These are phyloP conservation scores for Candida sp. DNA, from an alignment of 1,139 yeast genomes.

Conservation along the genomic window DNA sequence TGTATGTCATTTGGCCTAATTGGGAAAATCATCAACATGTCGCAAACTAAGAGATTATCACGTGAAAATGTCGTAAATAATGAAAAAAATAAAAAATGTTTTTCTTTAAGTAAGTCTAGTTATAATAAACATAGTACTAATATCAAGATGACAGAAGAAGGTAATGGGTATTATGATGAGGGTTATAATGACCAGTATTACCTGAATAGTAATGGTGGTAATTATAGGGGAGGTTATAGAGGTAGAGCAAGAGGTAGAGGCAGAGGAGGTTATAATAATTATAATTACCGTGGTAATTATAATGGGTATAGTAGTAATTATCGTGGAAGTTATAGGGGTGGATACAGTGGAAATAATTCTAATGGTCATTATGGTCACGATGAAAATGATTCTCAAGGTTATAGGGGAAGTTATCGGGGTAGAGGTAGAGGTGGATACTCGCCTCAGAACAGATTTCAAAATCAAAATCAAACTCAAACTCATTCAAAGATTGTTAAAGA, in stretches of 20 bases:
- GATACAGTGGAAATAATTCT: conserved; percentile 4
- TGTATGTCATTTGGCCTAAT: neutral
- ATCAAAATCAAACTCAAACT: too few species aligned
- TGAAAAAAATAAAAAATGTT: too few species aligned
- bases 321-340: conserved; percentile 3
- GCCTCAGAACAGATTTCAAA: conserved; percentile 2
- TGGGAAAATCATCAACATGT: neutral
- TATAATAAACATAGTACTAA: too few species aligned
- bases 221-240: conserved; percentile 13
- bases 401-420: conserved; percentile 11
- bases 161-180: conserved; percentile 5
- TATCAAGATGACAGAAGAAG: conserved; percentile 2
- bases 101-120: too few species aligned
- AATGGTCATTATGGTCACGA: neutral
- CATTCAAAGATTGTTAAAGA: neutral
- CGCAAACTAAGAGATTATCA: neutral
- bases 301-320: conserved; percentile 6
- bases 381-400: conserved; percentile 2
- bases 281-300: conserved; percentile 7
- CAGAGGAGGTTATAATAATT: conserved; percentile 10
- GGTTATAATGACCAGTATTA: conserved; percentile 5
- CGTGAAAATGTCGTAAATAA: neutral
- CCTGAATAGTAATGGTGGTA: conserved; percentile 5
- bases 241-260: conserved; percentile 13
- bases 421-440: conserved; percentile 10